These are phyloP conservation scores for Epicoccum sorghinum DNA, from an alignment of 2,329 filamentous ascomycete genomes.

Conservation along the genomic window DNA sequence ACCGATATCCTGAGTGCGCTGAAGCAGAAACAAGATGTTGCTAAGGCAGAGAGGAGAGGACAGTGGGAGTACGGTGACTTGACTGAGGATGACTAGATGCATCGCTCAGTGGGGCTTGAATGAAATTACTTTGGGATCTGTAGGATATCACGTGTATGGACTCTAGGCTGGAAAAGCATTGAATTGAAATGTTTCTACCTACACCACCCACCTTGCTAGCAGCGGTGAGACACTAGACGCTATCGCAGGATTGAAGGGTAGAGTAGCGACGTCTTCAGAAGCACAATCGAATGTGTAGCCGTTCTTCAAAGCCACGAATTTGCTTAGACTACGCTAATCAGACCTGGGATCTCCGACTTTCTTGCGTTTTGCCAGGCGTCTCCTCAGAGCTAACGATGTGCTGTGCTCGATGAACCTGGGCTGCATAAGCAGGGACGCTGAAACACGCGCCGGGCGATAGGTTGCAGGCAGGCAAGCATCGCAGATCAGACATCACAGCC, in stretches of 20 bases:
- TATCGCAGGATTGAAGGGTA: too few relatives aligned
- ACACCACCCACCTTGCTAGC: background rate
- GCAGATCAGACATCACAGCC: background rate
- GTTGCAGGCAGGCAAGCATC: background rate
- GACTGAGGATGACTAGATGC: constrained; percentile 64
- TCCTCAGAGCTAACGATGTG: too few relatives aligned
- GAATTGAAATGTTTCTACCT: constrained; percentile 2
- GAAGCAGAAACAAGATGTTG: constrained; percentile 74
- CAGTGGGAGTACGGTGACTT: constrained; percentile 99
- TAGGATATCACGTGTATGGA: constrained; percentile 16
- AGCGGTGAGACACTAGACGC: too few relatives aligned
- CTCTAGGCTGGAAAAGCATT: constrained; percentile 5
- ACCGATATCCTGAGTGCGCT: constrained; percentile 74
- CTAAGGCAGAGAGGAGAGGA: constrained; percentile 79
- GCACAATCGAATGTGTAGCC: too few relatives aligned
- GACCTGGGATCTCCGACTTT: too few relatives aligned
- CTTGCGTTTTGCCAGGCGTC: too few relatives aligned
- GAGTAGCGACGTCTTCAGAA: too few relatives aligned
- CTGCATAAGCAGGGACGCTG: background rate
- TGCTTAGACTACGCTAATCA: too few relatives aligned
- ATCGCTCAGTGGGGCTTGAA: constrained; percentile 3
- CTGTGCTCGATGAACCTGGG: too few relatives aligned
- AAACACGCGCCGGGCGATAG: background rate
- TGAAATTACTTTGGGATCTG: constrained; percentile 1
- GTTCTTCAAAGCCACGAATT: too few relatives aligned